Conservation (phyloP, 345 rosid species). For the thale cress (Arabidopsis thaliana) region DNA sequence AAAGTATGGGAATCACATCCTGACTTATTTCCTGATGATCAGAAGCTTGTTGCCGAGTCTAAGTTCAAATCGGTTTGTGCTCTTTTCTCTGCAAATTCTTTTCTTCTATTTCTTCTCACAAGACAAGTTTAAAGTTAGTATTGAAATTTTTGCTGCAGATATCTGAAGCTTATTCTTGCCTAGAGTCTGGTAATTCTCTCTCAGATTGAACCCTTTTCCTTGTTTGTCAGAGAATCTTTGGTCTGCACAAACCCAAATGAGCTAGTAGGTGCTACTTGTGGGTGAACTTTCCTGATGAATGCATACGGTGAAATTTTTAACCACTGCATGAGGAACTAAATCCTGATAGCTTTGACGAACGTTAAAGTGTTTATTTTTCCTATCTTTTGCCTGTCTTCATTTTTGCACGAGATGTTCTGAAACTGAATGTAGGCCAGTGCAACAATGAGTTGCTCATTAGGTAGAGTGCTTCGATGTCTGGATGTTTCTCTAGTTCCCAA, state of each 20-base stretch:
- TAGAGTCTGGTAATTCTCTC: conserved; percentile 63
- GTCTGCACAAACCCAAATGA: conserved; percentile 50
- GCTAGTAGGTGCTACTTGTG: conserved; percentile 16
- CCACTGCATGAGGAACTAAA: neutral
- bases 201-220: conserved; percentile 14
- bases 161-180: conserved; percentile 67
- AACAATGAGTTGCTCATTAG: neutral
- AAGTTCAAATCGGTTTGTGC: conserved; percentile 66
- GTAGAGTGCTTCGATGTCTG: conserved; percentile 2
- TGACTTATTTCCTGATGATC: conserved; percentile 74
- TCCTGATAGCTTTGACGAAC: neutral
- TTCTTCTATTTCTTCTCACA: neutral
- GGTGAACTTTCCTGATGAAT: conserved; percentile 10
- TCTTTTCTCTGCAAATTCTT: too few relatives aligned
- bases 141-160: conserved; percentile 55
- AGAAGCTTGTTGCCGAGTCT: conserved; percentile 74
- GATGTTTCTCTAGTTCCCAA: neutral
- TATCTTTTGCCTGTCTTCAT: neutral
- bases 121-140: neutral
- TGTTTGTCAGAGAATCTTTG: conserved; percentile 9
- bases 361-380: neutral
- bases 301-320: neutral
- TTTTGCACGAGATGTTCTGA: neutral
- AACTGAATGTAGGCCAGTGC: neutral
- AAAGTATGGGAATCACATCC: conserved; percentile 94